Base-by-base conservation (phyloP, 331 rosid genomes). In the Ulmus americana region DNA sequence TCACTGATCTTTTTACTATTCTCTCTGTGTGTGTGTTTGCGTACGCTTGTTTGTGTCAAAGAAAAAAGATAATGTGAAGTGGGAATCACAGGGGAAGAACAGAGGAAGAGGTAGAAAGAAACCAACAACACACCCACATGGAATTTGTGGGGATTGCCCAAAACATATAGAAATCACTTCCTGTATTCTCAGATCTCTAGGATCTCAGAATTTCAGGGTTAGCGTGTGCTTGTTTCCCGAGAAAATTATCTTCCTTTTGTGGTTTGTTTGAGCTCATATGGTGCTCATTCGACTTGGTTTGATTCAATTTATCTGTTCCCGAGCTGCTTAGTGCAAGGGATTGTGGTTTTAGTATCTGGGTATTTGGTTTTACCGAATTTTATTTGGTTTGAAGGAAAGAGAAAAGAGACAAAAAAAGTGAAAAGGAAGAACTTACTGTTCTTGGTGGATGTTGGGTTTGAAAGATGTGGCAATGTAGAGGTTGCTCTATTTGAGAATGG, bases 121-220 rank as follows among this genome's bases (percentile, higher is more conserved):
- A 72, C 70, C 77, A 61, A 54, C 64, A 55, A 56, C 59, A 42
- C 10, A 51, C 55, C 72, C 70, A 35, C 76, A 74, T 78, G 82
- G 79, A 82, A 75, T 80, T 87, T 70, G 74, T 67, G 79, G 78
- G 83, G 77, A 80, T 71, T 65, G 69, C 51, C 73, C 81, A 83
- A 73, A 48, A 72, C 76, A 43, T 56, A 49, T 64, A 72, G 79
- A 40, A 73, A 61, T 63, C 74, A 70, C 70, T 72, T 69, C 70
- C 70, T 55, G 56, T 73, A 41, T 68, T 80, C 83, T 70, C 85
- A 83, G 95, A 86, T 92, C 98, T 88, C 96, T 78, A 85, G 84
- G 87, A 78, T 86, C 88, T 83, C 90, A 72, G 70, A 77, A 57
- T 74, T 86, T 79, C 86, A 53, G 68, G 61, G 75, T 82, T 74